Evolutionary conservation across 257 asterid genomes (phyloP), one percentile per base, ranked within the genome.

Genomic region (Ligustrum vulgare): DNA sequence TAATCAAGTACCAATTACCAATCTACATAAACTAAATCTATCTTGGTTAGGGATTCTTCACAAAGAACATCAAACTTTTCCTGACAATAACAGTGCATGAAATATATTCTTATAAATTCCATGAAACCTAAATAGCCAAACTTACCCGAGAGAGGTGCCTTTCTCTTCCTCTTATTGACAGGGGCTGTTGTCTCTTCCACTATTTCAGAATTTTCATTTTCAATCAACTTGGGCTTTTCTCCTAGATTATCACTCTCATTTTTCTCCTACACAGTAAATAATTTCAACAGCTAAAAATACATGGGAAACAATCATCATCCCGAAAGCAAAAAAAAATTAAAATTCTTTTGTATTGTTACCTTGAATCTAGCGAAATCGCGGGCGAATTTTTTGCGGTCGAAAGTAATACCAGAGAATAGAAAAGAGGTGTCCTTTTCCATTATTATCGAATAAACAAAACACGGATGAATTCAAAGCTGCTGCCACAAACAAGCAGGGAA

Each of bases 321-420:
- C 20, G 4, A 65, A 25, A 25, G 15, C 41, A 62, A 25, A 25
- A 1, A n/a, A n/a, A n/a, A n/a, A n/a, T 5, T 31, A 4, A 7
- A 58, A 25, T 33, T 22, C 25, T 31, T 58, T 63, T 62, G 28
- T 12, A 37, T 2, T 71, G 12, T 22, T 69, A 90, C 97, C 96
- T 90, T 83, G 85, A 93, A 93, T 79, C 84, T 85, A 79, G 84
- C 82, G 60, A 91, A 80, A 80, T 88, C 96, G 34, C 34, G 35
- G 62, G 94, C 79, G 76, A 93, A 91, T 77, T 82, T 91, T 77
- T 85, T 87, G 73, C 96, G 96, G 68, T 89, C 82, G 86, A 93
- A 93, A 36, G 82, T 71, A 41, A 83, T 85, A 36, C 98, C 97
- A 5, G 92, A 78, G 83, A 93, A 93, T 69, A 93, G 87, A 74